Evolutionary conservation across 805 yeast species (phyloP).

Genomic region (Saccharomyces kudriavzevii): DNA sequence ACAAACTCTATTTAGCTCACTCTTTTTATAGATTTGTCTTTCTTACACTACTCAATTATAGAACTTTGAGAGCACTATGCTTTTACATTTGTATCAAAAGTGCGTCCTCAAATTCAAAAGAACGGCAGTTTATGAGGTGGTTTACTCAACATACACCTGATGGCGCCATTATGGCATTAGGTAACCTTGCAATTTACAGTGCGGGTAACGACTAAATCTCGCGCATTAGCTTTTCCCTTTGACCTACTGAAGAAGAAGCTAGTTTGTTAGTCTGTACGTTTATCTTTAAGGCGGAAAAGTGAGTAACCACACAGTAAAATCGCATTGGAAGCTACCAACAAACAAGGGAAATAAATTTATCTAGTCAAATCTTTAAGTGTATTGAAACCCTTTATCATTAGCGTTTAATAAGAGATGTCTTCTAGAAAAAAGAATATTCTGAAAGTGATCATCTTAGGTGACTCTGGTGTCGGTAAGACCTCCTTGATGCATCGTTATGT

Average conservation of each 20-base stretch:
- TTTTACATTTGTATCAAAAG: background rate
- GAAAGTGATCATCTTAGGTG: slow-evolving; percentile 89
- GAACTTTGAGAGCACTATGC: background rate
- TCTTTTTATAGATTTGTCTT: background rate
- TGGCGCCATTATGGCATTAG: background rate
- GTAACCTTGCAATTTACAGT: background rate
- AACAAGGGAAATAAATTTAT: background rate
- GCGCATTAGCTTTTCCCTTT: background rate
- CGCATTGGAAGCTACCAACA: background rate
- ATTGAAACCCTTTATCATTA: background rate
- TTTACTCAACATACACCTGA: background rate
- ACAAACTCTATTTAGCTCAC: background rate
- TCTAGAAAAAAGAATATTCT: slow-evolving; percentile 64
- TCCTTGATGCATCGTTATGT: slow-evolving; percentile 96
- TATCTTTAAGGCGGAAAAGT: background rate
- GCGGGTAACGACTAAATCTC: background rate
- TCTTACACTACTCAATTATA: background rate
- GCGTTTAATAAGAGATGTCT: slow-evolving; percentile 17
- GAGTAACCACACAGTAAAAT: background rate
- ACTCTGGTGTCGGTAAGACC: slow-evolving; percentile 96
- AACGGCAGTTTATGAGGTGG: background rate
- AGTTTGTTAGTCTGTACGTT: background rate
- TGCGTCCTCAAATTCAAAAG: background rate
- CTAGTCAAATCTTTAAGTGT: background rate
- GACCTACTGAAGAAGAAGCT: background rate